Evolutionary conservation across 108 stramenopile genomes (phyloP).

Genomic region (Bacterosira constricta): DNA sequence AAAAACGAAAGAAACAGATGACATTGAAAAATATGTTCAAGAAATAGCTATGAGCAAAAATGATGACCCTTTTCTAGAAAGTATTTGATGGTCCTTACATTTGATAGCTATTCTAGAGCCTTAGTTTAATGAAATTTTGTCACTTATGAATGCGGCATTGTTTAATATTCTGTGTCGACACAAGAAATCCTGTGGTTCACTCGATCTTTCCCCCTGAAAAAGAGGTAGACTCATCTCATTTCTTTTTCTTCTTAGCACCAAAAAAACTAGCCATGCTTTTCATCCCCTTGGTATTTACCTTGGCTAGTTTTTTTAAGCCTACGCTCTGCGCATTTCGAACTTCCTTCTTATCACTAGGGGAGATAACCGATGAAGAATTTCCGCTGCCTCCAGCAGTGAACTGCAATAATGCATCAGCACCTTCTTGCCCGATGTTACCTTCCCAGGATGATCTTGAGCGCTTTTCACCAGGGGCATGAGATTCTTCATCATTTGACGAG

Average conservation of each 20-base stretch:
- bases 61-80: neutral
- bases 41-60: neutral
- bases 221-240: neutral
- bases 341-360: slow-evolving; percentile 27
- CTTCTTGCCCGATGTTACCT: slow-evolving; percentile 48
- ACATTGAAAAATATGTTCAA: slow-evolving; percentile 27
- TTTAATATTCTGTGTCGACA: too few relatives aligned
- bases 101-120: too few relatives aligned
- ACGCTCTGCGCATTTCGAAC: slow-evolving; percentile 42
- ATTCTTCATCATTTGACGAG: neutral
- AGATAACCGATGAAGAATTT: slow-evolving; percentile 6
- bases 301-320: slow-evolving; percentile 66
- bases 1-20: slow-evolving; percentile 33
- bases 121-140: neutral
- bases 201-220: too few relatives aligned
- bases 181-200: too few relatives aligned
- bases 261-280: slow-evolving; percentile 71
- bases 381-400: slow-evolving; percentile 31
- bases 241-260: slow-evolving; percentile 42
- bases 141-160: neutral
- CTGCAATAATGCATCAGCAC: slow-evolving; percentile 43
- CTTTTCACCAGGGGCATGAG: slow-evolving; percentile 3
- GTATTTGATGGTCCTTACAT: too few relatives aligned
- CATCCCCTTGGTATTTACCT: slow-evolving; percentile 83
- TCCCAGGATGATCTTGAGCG: slow-evolving; percentile 41